These are phyloP conservation scores for Kondoa malvinella DNA, from an alignment of 768 basidiomycete species.

Conservation along the genomic window DNA sequence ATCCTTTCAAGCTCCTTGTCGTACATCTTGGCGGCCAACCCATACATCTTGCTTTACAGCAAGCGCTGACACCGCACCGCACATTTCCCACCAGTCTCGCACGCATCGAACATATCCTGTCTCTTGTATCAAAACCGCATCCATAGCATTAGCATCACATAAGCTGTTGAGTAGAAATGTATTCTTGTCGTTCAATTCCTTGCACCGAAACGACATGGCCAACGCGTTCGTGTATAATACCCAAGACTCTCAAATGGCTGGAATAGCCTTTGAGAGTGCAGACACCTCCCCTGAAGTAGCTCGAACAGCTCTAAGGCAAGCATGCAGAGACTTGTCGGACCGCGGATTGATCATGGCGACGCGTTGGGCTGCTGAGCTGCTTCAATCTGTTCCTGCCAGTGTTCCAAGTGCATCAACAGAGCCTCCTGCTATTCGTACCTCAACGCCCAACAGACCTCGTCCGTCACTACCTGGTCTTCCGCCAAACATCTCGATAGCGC, in stretches of 20 bases:
- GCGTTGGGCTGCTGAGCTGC: constrained; percentile 8
- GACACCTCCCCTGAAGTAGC: constrained; percentile 6
- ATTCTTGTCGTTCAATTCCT: too few species aligned
- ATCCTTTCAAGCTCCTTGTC: not conserved
- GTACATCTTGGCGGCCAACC: not conserved
- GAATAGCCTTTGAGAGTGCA: not conserved
- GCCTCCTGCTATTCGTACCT: not conserved
- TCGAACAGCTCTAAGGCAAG: not conserved
- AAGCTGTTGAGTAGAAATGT: too few species aligned
- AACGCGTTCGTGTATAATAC: too few species aligned
- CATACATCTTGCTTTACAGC: not conserved
- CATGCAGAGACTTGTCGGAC: not conserved
- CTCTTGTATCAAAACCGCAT: too few species aligned
- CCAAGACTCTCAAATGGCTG: not conserved
- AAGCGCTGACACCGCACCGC: not conserved
- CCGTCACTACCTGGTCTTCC: constrained; percentile 2
- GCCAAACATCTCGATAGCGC: not conserved
- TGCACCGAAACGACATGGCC: too few species aligned
- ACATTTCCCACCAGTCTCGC: too few species aligned
- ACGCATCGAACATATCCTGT: too few species aligned
- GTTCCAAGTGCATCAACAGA: not conserved
- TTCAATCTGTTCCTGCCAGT: constrained; percentile 2
- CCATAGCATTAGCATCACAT: too few species aligned
- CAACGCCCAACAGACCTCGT: constrained; percentile 7
- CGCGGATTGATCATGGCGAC: constrained; percentile 5